Evolutionary conservation across 2,329 filamentous ascomycete genomes (phyloP), one percentile per base, ranked within the genome.

Genomic region (Aspergillus sp.): DNA sequence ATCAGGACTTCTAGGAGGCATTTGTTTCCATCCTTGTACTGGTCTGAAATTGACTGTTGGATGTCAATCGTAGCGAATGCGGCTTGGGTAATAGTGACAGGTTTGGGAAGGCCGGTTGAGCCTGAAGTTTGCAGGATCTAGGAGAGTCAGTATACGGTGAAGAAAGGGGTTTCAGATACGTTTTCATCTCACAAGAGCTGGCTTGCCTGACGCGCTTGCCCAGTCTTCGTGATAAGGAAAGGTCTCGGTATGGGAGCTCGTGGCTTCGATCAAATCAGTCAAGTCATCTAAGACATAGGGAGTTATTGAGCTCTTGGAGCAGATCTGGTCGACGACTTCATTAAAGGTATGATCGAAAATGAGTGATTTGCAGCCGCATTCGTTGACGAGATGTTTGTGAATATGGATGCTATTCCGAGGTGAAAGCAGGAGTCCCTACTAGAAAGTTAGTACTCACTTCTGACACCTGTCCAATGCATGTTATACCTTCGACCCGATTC

Each of bases 41-140:
- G 4, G 6, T 22, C 36, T 6, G 39, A 56, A 14, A 58, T 22
- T 9, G 5, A 29, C 6, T 49, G 49, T 11, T 52, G 12, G 9
- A 20, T 32, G 49, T 58, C 60, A 26, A 20, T 36, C 5, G 55
- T 52, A 4, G 54, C 55, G 12, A 62, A 14, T 16, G 60, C 54
- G 10, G 29, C 22, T n/a, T 58, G 57, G 22, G 52, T 32, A 31
- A 54, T 47, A 6, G 60, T 6, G 7, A 62, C 57, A 5, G 57
- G 60, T 18, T 57, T 60, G 14, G 52, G 57, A 24, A 56, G 42
- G 3, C 57, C 60, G 11, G 60, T 62, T 3, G 60, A 62, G 4
- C 60, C 60, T 26, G 46, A 55, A 6, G 57, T 62, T 39, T 62
- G 60, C 6, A 62, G 36, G 10, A 58, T 9, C 59, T 59, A 46